phyloP scores from a whole-genome alignment of 208 protist genomes.

The Crithidia expoeki region DNA sequence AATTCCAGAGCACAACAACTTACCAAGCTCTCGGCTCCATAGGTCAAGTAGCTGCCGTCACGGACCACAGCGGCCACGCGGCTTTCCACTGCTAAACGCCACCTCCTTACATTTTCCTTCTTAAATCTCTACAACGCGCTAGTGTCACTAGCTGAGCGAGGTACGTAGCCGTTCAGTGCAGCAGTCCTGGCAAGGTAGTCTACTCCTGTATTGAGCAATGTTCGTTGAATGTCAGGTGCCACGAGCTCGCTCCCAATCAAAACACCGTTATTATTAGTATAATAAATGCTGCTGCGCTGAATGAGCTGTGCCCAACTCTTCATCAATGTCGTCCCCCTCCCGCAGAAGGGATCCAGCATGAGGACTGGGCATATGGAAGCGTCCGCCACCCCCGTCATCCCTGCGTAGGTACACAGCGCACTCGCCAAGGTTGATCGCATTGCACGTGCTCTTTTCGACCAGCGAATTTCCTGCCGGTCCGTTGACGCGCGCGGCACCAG shows the following conservation, averaged over 20 bases:
- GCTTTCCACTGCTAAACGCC: neutral
- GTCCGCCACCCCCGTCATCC: neutral
- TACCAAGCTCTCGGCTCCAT: constrained; percentile 1
- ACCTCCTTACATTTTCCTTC: neutral
- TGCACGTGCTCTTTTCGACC: constrained; percentile 47
- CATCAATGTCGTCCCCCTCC: constrained; percentile 42
- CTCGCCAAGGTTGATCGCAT: constrained; percentile 44
- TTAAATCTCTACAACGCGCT: neutral
- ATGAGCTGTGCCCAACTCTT: constrained; percentile 25
- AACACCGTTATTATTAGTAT: neutral
- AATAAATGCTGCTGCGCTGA: neutral
- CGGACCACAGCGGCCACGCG: neutral
- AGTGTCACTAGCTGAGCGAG: neutral
- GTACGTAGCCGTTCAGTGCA: neutral
- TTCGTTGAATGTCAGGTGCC: neutral
- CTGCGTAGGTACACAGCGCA: constrained; percentile 38
- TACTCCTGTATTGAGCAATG: neutral
- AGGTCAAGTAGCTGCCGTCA: constrained; percentile 5
- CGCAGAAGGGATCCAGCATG: constrained; percentile 48
- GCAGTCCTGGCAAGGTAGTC: constrained; percentile 8
- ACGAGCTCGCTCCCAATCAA: constrained; percentile 36
- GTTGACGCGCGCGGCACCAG: constrained; percentile 37
- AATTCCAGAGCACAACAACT: neutral
- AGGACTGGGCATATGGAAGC: neutral
- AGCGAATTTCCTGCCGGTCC: constrained; percentile 41